Base-by-base conservation (phyloP, 1,284 basidiomycete species). In the Ustilago tritici region DNA sequence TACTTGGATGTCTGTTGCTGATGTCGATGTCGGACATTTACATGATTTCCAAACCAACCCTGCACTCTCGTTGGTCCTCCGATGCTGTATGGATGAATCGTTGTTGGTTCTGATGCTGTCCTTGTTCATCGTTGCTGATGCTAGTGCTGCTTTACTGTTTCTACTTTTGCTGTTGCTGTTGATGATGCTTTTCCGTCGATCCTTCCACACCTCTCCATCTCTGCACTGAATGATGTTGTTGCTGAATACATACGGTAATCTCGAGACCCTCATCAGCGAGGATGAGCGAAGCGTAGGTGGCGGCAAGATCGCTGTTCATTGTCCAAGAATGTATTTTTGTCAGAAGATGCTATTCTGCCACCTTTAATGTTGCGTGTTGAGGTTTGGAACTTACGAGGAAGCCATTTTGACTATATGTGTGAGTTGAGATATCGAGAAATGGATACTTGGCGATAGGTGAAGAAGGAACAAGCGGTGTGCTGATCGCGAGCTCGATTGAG, bases 211-310 rank as follows among this genome's bases (percentile, higher is more conserved):
- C 23, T 28, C 23, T 28, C 23, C 23, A 28, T 28, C 23, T 28
- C 23, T 38, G 36, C 36, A 14, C 14, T 14, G 36, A 9, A 7
- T 7, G 36, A 46, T 35, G 32, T 35, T n/a, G 4, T 36, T 14
- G 17, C 17, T 2, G 17, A 15, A 80, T 82, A 92, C 93, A 86
- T 87, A 95, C 93, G 81, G 95, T 94, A 67, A 99, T 91, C 32
- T 92, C 94, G 38, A 98, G 95, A 31, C 95, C 96, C 8, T 90
- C 89, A 53, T 98, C 91, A 52, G 98, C 95, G 12, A 95, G 95
- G 23, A 94, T 83, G 53, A 99, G 90, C 4, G 94, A 91, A 35
- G 92, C 85, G 31, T 95, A 95, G 92, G 86, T 87, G 87, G 69
- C 84, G 85, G 83, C 79, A 73, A 85, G 84, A 65, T 85, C 83